Base-by-base conservation (phyloP, 192 early-diverging fungal genomes). In the Coemansia sp. region DNA sequence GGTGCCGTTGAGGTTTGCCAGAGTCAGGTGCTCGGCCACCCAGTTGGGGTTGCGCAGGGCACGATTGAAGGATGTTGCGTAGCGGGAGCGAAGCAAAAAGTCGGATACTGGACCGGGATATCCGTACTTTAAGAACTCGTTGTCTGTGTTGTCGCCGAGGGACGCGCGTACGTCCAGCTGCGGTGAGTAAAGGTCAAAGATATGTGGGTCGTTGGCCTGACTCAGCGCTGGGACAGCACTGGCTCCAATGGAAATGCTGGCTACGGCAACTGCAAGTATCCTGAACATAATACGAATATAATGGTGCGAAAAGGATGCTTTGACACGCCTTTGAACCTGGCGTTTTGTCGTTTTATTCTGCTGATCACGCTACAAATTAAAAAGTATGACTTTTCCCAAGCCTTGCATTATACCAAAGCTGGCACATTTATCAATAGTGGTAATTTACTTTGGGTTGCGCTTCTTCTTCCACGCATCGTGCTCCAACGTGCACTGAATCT, bases 1-100 rank as follows among this genome's bases (percentile, higher is more conserved):
- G 11, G 71, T 55, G 54, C 74, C 68, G 68, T 85, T 85, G 36
- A 90, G 68, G 47, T 82, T 82, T n/a, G 78, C 82, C 3, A 61
- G 65, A 10, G 87, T 90, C 53, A 93, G 62, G 64, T 90, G 87
- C 69, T 90, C 88, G 54, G 86, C 86, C 4, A 87, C 88, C 91
- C 89, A 93, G 76, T 85, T 85, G 10, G 91, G 89, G 66, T 90
- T 90, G 38, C 87, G 83, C 49, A 86, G 71, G 15, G 82, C 80
- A 26, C 91, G 87, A 81, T 93, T 94, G 72, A 85, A 94, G 1
- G 88, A 90, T 5, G 82, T 78, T 4, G 87, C 84, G 75, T 93
- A 94, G 50, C 86, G 85, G 36, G 85, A 84, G 23, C 90, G 82
- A 23, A 84, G 57, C 12, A 92, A 64, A 12, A 87, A 64, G 66